Conservation (phyloP, 164 flowering plant genomes). For the Vitis labrusca region DNA sequence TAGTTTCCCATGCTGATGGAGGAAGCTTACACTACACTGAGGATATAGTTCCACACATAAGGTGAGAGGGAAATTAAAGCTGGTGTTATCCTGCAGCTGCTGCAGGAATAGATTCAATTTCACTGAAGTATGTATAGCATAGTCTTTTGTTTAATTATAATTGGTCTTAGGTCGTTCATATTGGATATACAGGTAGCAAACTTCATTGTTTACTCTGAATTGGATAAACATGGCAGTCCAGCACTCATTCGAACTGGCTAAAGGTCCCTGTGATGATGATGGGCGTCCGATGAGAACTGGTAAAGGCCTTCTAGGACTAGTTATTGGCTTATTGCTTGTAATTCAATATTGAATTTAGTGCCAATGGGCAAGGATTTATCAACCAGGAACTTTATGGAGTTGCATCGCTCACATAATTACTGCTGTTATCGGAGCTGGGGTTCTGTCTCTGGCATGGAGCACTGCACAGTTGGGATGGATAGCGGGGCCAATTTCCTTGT, state of each 20-base stretch:
- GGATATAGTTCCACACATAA: too few relatives aligned
- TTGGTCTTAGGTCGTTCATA: background rate
- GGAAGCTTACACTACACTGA: too few relatives aligned
- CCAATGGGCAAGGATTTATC: background rate
- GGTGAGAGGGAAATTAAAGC: too few relatives aligned
- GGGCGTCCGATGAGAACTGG: constrained; percentile 39
- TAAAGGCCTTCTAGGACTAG: constrained; percentile 6
- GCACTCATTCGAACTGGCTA: constrained; percentile 20
- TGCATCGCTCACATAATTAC: constrained; percentile 53
- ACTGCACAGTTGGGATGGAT: constrained; percentile 60
- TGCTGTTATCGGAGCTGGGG: constrained; percentile 61
- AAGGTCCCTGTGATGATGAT: constrained; percentile 29
- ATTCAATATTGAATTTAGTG: constrained; percentile 9
- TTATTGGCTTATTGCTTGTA: background rate
- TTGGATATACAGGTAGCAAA: constrained; percentile 2
- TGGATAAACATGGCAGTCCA: constrained; percentile 28
- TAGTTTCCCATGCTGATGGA: too few relatives aligned
- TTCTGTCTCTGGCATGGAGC: constrained; percentile 59
- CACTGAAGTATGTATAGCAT: too few relatives aligned
- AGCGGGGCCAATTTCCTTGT: constrained; percentile 42
- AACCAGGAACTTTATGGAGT: constrained; percentile 40
- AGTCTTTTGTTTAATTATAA: too few relatives aligned
- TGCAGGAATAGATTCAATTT: too few relatives aligned
- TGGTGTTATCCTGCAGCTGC: too few relatives aligned
- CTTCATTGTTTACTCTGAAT: constrained; percentile 5